Conservation (phyloP, 1,284 basidiomycete species). For the Agaricales sp. region DNA sequence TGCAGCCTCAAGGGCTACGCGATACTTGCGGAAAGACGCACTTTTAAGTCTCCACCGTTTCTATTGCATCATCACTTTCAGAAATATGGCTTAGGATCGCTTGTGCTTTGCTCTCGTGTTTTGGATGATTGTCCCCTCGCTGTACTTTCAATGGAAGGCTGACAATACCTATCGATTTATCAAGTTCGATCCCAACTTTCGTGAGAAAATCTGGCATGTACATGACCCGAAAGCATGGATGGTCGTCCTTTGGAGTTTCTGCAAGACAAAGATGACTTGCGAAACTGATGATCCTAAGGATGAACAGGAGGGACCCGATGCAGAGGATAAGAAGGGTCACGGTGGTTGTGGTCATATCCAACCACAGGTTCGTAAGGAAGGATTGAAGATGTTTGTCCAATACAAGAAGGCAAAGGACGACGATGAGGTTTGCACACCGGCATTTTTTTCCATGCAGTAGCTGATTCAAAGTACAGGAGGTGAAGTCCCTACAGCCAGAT, state of each 20-base stretch:
- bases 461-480: slow-evolving; percentile 41
- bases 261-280: slow-evolving; percentile 82
- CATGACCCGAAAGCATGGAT: slow-evolving; percentile 86
- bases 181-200: slow-evolving; percentile 79
- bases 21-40: slow-evolving; percentile 33
- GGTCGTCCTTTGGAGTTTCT: slow-evolving; percentile 77
- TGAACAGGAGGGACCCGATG: slow-evolving; percentile 71
- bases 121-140: slow-evolving; percentile 20
- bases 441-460: slow-evolving; percentile 7
- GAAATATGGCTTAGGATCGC: neutral
- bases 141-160: slow-evolving; percentile 14
- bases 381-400: slow-evolving; percentile 91
- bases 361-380: slow-evolving; percentile 90
- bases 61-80: neutral
- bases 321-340: slow-evolving; percentile 77
- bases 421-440: slow-evolving; percentile 62
- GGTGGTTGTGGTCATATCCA: slow-evolving; percentile 94
- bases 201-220: slow-evolving; percentile 75
- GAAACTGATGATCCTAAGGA: slow-evolving; percentile 82
- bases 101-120: slow-evolving; percentile 41
- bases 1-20: slow-evolving; percentile 22
- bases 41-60: slow-evolving; percentile 24
- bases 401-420: slow-evolving; percentile 92
- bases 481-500: slow-evolving; percentile 82
- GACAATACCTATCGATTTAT: slow-evolving; percentile 13